Evolutionary conservation across 1,284 basidiomycete species (phyloP), one percentile per base, ranked within the genome.

Genomic region (Microstroma glucosiphilum): DNA sequence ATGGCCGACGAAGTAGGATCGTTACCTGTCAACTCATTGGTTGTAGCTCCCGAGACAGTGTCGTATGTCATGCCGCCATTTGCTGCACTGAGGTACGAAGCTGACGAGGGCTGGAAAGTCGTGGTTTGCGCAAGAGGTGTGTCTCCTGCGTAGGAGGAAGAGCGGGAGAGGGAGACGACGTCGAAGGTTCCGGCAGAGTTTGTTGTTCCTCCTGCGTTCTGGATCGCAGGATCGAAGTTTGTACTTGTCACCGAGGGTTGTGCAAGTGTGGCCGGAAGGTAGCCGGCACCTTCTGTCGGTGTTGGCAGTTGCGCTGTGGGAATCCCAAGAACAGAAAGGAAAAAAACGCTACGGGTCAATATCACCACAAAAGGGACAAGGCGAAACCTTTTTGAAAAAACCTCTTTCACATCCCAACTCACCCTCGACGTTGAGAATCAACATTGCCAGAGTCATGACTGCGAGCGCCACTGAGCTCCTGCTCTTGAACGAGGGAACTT

Each of bases 141-240:
- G n/a, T 21, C 51, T 25, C 6, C 57, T 6, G 25, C n/a, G 60
- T 68, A 69, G 17, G 60, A 62, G 3, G 59, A 65, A 1, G 67
- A 69, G 0, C 65, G 69, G 21, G 69, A 63, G 0, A 74, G 60
- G 3, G 70, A 68, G 3, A 59, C 59, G 42, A 74, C 72, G 61
- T 70, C 64, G 61, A 74, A 74, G 1, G 72, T 72, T 15, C 72
- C 72, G 0, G 70, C 72, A 0, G 57, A 12, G 26, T 73, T 73
- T 0, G 72, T 73, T n/a, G 70, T 72, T 13, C 69, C 72, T 2
- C 72, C 70, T n/a, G 70, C 61, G 58, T 73, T 73, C 19, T 61
- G 63, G 17, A 62, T 4, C 0, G 61, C 62, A 2, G 72, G 65
- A 40, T 73, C 68, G 51, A 73, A 73, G 7, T 40, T 26, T 8